Evolutionary conservation across 164 flowering plant species (phyloP).

Genomic region (Berberis thunbergii): DNA sequence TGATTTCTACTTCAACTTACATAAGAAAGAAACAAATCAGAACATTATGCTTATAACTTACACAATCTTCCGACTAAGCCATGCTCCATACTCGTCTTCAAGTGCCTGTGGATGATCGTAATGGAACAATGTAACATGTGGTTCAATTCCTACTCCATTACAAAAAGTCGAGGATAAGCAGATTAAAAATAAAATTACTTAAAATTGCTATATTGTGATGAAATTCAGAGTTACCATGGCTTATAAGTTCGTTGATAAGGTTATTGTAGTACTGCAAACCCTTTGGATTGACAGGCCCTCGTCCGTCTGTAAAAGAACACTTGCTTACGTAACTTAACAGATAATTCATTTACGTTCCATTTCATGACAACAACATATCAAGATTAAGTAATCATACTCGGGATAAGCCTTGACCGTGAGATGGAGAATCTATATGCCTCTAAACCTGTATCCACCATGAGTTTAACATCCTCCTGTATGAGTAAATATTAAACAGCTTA

Average conservation of each 20-base stretch:
- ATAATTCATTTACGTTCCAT: neutral
- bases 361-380: neutral
- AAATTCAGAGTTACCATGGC: slow-evolving; percentile 24
- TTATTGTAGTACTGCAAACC: slow-evolving; percentile 66
- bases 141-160: slow-evolving; percentile 44
- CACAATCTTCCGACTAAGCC: slow-evolving; percentile 52
- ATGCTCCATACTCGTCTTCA: slow-evolving; percentile 76
- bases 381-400: slow-evolving; percentile 2
- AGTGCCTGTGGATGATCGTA: slow-evolving; percentile 64
- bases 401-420: slow-evolving; percentile 16
- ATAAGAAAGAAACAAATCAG: too few species aligned
- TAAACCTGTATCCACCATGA: slow-evolving; percentile 13
- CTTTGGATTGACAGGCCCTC: slow-evolving; percentile 60
- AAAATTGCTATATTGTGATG: too few species aligned
- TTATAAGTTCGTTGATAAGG: slow-evolving; percentile 49
- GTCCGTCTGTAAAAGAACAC: slow-evolving; percentile 41
- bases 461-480: slow-evolving; percentile 14
- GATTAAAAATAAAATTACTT: too few species aligned
- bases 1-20: too few species aligned
- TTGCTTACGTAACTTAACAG: neutral
- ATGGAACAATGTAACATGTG: slow-evolving; percentile 49
- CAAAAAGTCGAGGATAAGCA: too few species aligned
- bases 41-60: slow-evolving; percentile 5
- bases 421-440: slow-evolving; percentile 15
- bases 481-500: neutral